Percentiles rank a stretch among this genome's conserved stretches.
phyloP scores from a whole-genome alignment of 164 flowering plant genomes.

The Euptelea pleiosperma region DNA sequence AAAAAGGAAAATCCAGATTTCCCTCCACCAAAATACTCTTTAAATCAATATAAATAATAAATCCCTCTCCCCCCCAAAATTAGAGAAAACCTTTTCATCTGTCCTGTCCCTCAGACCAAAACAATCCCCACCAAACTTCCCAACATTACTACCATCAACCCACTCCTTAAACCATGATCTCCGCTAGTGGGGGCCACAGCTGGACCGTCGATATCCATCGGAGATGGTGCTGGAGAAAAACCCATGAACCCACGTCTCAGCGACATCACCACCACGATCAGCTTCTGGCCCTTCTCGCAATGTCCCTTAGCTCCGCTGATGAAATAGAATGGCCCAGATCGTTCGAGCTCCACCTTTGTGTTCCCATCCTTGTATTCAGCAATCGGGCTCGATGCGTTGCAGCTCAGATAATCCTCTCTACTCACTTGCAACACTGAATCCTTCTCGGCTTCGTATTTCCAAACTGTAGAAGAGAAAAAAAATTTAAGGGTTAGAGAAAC shows the following conservation, averaged over 20 bases:
- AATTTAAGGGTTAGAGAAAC: not conserved
- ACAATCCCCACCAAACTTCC: slow-evolving; percentile 18
- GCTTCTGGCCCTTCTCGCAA: slow-evolving; percentile 50
- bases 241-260: slow-evolving; percentile 11
- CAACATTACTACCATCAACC: slow-evolving; percentile 19
- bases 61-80: too few species aligned
- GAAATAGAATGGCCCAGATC: slow-evolving; percentile 49
- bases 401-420: slow-evolving; percentile 27
- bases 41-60: too few species aligned
- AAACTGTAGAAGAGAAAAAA: slow-evolving; percentile 23
- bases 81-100: too few species aligned
- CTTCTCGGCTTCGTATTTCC: slow-evolving; percentile 28
- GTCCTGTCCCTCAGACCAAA: not conserved
- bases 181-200: too few species aligned
- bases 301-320: slow-evolving; percentile 41
- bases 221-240: too few species aligned
- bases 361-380: slow-evolving; percentile 36
- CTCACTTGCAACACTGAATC: slow-evolving; percentile 45
- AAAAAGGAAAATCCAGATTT: slow-evolving; percentile 7
- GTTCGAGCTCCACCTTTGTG: slow-evolving; percentile 33
- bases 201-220: too few species aligned
- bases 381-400: slow-evolving; percentile 41
- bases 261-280: slow-evolving; percentile 42
- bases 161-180: slow-evolving; percentile 24
- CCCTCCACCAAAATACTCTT: slow-evolving; percentile 14